Evolutionary conservation across 176 grass and related monocot species (phyloP).

Genomic region (Triticum turgidum): DNA sequence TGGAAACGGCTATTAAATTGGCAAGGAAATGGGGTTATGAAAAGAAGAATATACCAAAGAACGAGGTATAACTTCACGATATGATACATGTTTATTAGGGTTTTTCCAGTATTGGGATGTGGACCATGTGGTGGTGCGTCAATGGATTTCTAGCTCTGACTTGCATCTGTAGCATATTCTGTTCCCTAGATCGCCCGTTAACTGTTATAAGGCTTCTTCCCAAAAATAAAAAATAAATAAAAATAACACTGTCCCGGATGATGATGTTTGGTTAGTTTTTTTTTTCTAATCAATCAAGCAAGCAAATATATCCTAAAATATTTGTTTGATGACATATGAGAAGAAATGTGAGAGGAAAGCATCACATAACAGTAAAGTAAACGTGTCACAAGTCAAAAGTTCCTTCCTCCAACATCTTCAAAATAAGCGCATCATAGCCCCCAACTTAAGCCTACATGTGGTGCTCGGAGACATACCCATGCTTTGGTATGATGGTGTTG

Average conservation of each 20-base stretch:
- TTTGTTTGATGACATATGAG: neutral
- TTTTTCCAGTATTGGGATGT: neutral
- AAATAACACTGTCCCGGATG: neutral
- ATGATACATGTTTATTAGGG: neutral
- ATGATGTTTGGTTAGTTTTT: neutral
- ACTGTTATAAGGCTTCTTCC: neutral
- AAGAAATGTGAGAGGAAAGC: neutral
- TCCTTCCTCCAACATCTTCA: neutral
- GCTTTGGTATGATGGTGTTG: constrained; percentile 8
- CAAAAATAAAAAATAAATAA: neutral
- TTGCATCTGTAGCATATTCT: neutral
- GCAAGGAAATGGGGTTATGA: constrained; percentile 97
- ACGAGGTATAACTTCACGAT: constrained; percentile 52
- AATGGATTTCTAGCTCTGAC: neutral
- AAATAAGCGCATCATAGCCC: neutral
- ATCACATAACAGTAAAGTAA: neutral
- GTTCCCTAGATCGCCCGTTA: neutral
- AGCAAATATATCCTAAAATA: neutral
- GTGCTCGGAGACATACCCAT: neutral
- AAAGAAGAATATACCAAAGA: constrained; percentile 83
- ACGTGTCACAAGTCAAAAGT: neutral
- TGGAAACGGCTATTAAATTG: constrained; percentile 93
- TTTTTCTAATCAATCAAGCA: neutral
- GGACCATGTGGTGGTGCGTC: neutral
- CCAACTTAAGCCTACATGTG: neutral